Base-by-base conservation (phyloP, 2,329 filamentous ascomycete species). In the Alternaria infectoria region DNA sequence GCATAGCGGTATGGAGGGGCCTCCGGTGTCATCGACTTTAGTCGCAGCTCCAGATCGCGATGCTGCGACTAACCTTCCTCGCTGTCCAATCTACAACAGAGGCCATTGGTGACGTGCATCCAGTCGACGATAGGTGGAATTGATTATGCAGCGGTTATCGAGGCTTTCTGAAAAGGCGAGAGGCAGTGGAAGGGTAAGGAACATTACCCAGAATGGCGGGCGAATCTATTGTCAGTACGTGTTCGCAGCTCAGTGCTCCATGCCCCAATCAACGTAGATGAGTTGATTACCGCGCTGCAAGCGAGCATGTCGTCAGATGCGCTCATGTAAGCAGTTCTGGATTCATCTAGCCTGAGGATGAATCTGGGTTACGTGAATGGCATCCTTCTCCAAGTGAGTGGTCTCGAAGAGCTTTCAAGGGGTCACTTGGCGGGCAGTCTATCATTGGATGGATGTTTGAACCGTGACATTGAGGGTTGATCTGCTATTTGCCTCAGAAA, bases 161-260 rank as follows among this genome's bases (percentile, higher is more conserved):
- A 72, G 74, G 63, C 54, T 52, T 72, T 58, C 54, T 43, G 52
- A 69, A 67, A 56, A 57, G 43, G 30, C 47, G 49, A 57, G 49
- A 43, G 40, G 30, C 30, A 1, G 1, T 32, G 30, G 32, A 40
- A 40, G 52, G 54, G 21, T 17, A 5, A 43, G 45, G 21, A 32
- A 50, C 25, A 56, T 30, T 17, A n/a, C 17, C 26, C 54, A 57
- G n/a, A 44, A n/a, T 54, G 21, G 19, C 23, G 49, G 54, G 66
- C 74, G 74, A 77, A 74, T 77, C 65, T 68, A 54, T 61, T 59
- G 45, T 25, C 51, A 58, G 66, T 77, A 77, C 76, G 76, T 78
- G 76, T 75, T 69, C 68, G 64, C 59, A 61, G 58, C 66, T 73
- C 55, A 72, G 47, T 69, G 66, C 66, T 61, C 54, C 25, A 30